Evolutionary conservation across 2,329 filamentous ascomycete genomes (phyloP), one percentile per base, ranked within the genome.

Genomic region (Epichloe sp.): DNA sequence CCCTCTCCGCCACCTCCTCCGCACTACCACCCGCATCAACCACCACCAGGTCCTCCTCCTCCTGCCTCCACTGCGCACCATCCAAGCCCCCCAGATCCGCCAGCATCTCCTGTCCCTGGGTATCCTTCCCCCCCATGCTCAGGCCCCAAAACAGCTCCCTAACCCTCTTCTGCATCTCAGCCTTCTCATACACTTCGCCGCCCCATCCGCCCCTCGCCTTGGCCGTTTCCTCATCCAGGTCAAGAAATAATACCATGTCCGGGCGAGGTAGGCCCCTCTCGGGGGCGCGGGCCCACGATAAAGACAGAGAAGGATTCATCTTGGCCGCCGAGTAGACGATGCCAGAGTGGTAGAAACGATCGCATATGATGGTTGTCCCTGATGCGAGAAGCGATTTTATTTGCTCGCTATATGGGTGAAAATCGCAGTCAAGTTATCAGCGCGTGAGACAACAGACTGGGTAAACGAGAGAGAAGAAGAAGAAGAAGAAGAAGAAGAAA

Each of bases 341-440:
- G 50, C 93, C 93, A 19, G 86, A 93, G 72, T 95, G 91, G 65
- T 94, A 95, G 71, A 97, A 98, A 46, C 93, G 83, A 67, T 98
- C 93, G 58, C 91, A 83, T 40, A 98, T 74, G 35, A 98, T 76
- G 0, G 81, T 93, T 19, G 76, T 82, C 8, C 91, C 90, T 1
- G 72, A 66, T 1, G 72, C 69, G 5, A 96, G 67, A 5, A 78
- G 70, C 1, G 67, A 52, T 17, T 71, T 62, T 44, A 83, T 82
- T 47, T 68, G 68, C 57, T 73, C 70, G 2, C 77, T 80, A 17
- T 26, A 17, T 34, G 3, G 38, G 15, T 15, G n/a, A 40, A 40
- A 15, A 7, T n/a, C 6, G 7, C 38, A n/a, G 14, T 40, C 6
- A 5, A 4, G n/a, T 17, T n/a, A 19, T 8, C 8, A 17, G 38